Evolutionary conservation across 2,329 filamentous ascomycete genomes (phyloP).

Genomic region (Dactylellina sp.): DNA sequence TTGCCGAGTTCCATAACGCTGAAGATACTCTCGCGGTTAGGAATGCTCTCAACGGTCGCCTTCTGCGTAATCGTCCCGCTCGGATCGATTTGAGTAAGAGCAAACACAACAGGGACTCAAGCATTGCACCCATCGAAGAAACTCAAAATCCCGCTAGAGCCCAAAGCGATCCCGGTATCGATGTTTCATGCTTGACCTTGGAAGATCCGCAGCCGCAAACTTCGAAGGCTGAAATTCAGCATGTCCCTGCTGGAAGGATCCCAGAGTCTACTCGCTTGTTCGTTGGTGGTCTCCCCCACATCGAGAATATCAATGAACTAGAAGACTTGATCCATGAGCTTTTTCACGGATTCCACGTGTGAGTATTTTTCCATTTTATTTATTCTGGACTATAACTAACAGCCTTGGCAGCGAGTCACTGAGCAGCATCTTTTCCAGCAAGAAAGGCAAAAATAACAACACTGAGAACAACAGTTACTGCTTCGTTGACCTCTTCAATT

Average conservation of each 20-base stretch:
- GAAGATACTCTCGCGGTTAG: constrained; percentile 24
- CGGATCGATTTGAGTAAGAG: constrained; percentile 20
- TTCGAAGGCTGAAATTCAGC: not conserved
- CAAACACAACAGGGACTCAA: not conserved
- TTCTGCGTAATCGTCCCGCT: constrained; percentile 37
- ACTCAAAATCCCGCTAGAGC: not conserved
- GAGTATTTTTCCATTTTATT: not conserved
- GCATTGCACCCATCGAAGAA: not conserved
- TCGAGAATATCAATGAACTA: constrained; percentile 43
- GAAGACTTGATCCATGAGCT: constrained; percentile 42
- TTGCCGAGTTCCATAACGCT: constrained; percentile 25
- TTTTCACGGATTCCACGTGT: constrained; percentile 48
- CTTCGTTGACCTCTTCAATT: constrained; percentile 37
- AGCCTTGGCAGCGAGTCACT: constrained; percentile 32
- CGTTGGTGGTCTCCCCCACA: constrained; percentile 39
- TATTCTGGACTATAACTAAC: not conserved
- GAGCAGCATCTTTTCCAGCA: constrained; percentile 12
- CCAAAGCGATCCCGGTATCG: constrained; percentile 1
- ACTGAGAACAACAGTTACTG: constrained; percentile 25
- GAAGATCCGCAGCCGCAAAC: not conserved
- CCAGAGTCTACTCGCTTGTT: constrained; percentile 31
- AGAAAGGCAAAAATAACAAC: not conserved
- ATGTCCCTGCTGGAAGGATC: not conserved
- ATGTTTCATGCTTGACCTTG: constrained; percentile 1
- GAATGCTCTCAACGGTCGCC: constrained; percentile 9